Conservation (phyloP, 1,284 basidiomycete genomes). For the Rhodofomes roseus region DNA sequence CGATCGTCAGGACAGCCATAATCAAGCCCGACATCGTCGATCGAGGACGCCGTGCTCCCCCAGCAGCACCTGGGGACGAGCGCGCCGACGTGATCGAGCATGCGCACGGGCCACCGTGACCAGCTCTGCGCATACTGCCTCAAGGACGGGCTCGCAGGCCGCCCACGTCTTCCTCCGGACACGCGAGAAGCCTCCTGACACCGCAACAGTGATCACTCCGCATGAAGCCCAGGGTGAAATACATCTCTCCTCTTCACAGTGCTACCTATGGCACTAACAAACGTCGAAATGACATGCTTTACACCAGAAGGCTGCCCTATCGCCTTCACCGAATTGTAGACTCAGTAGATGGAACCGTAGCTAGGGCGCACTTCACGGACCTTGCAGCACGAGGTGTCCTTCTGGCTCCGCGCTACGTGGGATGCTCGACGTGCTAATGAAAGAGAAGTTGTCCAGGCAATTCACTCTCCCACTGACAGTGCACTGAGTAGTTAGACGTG, state of each 20-base stretch:
- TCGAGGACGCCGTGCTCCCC: background rate
- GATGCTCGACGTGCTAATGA: background rate
- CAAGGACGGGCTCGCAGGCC: background rate
- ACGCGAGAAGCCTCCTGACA: background rate
- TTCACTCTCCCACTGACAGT: background rate
- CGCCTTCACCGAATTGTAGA: background rate
- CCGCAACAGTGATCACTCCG: background rate
- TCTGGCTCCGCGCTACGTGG: background rate
- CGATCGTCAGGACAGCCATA: slow-evolving; percentile 9
- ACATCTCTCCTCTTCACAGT: background rate
- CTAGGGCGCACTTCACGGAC: background rate
- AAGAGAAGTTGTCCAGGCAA: background rate
- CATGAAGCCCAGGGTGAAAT: background rate
- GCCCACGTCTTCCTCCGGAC: background rate
- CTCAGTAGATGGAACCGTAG: background rate
- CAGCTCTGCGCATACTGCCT: background rate
- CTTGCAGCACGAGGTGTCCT: background rate
- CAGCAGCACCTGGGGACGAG: background rate
- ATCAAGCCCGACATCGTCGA: background rate
- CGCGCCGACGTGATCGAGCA: background rate
- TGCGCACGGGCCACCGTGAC: background rate
- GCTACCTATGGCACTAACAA: background rate
- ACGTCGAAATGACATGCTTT: background rate
- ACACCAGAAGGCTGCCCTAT: background rate
- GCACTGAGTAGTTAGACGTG: background rate